These are phyloP conservation scores for Fusarium chlamydosporum DNA, from an alignment of 2,329 filamentous ascomycete genomes.

Conservation along the genomic window DNA sequence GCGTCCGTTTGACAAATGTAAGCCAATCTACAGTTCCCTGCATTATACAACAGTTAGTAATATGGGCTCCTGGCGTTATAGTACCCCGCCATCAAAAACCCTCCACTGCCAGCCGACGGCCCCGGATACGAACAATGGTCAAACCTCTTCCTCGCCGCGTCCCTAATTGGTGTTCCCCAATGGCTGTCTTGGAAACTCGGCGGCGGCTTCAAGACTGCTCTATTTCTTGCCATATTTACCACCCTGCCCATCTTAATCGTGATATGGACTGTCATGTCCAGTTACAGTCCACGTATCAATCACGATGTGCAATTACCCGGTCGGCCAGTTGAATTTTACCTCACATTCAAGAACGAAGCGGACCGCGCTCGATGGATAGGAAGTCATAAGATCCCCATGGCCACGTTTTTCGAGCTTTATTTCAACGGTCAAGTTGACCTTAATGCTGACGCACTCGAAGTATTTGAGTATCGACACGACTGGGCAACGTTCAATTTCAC, in stretches of 20 bases:
- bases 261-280: constrained; percentile 85
- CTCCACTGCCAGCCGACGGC: constrained; percentile 87
- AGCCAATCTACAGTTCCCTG: not conserved
- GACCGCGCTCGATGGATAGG: constrained; percentile 76
- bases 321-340: constrained; percentile 88
- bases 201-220: constrained; percentile 85
- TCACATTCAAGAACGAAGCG: constrained; percentile 75
- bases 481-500: constrained; percentile 95
- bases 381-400: constrained; percentile 82
- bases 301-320: constrained; percentile 89
- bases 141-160: constrained; percentile 77
- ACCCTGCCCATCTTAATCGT: constrained; percentile 80
- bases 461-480: constrained; percentile 92
- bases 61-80: constrained; percentile 56
- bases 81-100: constrained; percentile 92
- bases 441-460: constrained; percentile 88
- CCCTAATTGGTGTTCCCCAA: constrained; percentile 78
- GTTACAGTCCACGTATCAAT: constrained; percentile 85
- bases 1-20: constrained; percentile 41
- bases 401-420: constrained; percentile 96
- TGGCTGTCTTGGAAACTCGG: constrained; percentile 86
- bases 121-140: constrained; percentile 86
- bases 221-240: constrained; percentile 85
- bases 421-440: constrained; percentile 92
- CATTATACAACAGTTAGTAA: too few relatives aligned